Base-by-base conservation (phyloP, 192 early-diverging fungal genomes). In the Coemansia pectinata region DNA sequence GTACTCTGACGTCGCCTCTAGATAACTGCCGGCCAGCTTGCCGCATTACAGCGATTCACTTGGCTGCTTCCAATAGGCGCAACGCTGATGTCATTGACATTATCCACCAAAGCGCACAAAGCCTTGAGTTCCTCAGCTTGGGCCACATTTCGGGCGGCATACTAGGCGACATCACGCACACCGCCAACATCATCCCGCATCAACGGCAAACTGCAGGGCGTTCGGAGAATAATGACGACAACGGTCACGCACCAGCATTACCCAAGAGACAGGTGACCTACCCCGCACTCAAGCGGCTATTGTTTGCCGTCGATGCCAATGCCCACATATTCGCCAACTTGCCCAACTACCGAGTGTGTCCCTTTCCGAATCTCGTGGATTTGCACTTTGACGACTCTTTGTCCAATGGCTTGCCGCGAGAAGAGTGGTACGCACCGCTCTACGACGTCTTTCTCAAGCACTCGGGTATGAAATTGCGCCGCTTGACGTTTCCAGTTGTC, bases 391-490 rank as follows among this genome's bases (percentile, higher is more conserved):
- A 83, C 57, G 72, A 83, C 25, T 57, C 65, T 11, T 27, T 60
- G 42, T 42, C 64, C 23, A 64, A 66, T 33, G 81, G 81, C 15
- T 25, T 69, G 27, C 81, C 81, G 7, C 65, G 69, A 10, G 81
- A 83, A 42, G 76, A 78, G 36, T 83, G 81, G 81, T 78, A 78
- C 58, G 76, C 72, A 9, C 76, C 82, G 15, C 53, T 84, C 3
- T 84, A 71, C 27, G 82, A 84, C 52, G 57, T 71, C 4, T 76
- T 84, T 29, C 66, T 77, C 39, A 63, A 67, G 63, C 55, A 77
- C 36, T n/a, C 64, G 29, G 62, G 57, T 29, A 50, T n/a, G 45
- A 27, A 45, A 6, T 67, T 83, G 5, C 40, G 45, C n/a, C 65
- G 69, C 34, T 47, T 83, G 53, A 75, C 81, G 0, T 83, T 83